Percentiles rank a stretch among this genome's conserved stretches.
Conservation (phyloP, 768 basidiomycete species). For the Phlebiopsis gigantea region DNA sequence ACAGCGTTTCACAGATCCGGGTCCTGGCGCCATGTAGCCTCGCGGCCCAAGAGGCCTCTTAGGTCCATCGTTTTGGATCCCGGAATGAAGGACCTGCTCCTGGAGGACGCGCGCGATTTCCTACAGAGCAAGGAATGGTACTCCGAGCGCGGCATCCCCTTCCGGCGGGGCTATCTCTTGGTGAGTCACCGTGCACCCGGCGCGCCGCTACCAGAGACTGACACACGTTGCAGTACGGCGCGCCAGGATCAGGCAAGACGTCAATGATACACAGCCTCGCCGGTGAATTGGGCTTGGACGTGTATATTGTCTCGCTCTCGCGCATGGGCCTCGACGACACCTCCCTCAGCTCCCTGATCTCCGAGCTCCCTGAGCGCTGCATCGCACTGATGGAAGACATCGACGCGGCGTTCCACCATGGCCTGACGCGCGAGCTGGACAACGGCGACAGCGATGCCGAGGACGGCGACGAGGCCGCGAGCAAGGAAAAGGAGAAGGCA, state of each 20-base stretch:
- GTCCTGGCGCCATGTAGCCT: conserved; percentile 50
- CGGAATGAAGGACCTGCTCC: conserved; percentile 57
- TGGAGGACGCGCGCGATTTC: conserved; percentile 70
- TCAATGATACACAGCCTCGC: conserved; percentile 72
- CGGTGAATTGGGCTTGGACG: conserved; percentile 69
- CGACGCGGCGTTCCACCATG: conserved; percentile 64
- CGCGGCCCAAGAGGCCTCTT: conserved; percentile 60
- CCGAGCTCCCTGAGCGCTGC: conserved; percentile 60
- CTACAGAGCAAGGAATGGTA: conserved; percentile 70
- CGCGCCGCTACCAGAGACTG: conserved; percentile 3
- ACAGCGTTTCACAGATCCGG: conserved; percentile 15
- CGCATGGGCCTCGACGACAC: conserved; percentile 59
- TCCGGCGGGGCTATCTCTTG: conserved; percentile 74
- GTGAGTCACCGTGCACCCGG: conserved; percentile 26
- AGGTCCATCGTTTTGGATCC: conserved; percentile 67
- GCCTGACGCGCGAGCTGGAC: conserved; percentile 22
- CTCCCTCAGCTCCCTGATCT: conserved; percentile 50
- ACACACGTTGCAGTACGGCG: conserved; percentile 45
- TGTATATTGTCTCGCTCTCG: conserved; percentile 70
- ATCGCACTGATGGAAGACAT: conserved; percentile 78
- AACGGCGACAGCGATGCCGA: conserved; percentile 6
- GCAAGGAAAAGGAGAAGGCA: background rate
- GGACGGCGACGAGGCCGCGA: background rate
- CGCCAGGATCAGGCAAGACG: conserved; percentile 75
- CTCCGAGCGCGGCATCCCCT: conserved; percentile 67